Evolutionary conservation across 805 yeast genomes (phyloP).

Genomic region (Sungouiozyma ichnusensis): DNA sequence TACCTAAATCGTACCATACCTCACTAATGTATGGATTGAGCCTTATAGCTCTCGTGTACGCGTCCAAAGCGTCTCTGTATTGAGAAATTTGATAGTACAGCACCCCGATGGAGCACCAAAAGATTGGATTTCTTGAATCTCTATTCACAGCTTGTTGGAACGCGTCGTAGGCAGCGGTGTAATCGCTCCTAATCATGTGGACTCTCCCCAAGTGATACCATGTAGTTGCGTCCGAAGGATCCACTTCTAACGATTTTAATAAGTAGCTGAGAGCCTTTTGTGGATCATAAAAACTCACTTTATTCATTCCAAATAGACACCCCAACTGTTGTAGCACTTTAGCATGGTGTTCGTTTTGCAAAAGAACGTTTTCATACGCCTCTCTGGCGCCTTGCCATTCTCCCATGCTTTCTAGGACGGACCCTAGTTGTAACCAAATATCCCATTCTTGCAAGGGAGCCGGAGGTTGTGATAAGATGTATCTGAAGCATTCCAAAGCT

Average conservation of each 20-base stretch:
- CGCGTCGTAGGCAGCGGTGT: constrained; percentile 93
- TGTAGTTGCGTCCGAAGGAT: constrained; percentile 83
- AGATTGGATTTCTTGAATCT: constrained; percentile 93
- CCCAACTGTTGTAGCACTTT: constrained; percentile 94
- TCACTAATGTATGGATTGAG: constrained; percentile 92
- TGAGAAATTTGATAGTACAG: constrained; percentile 92
- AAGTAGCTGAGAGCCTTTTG: constrained; percentile 74
- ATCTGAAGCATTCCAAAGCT: constrained; percentile 90
- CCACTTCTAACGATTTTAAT: constrained; percentile 81
- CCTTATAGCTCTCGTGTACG: constrained; percentile 92
- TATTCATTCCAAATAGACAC: constrained; percentile 66
- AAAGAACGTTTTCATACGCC: constrained; percentile 87
- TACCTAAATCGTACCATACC: constrained; percentile 98
- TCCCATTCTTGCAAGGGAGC: constrained; percentile 93
- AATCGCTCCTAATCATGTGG: constrained; percentile 92
- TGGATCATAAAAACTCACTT: constrained; percentile 63
- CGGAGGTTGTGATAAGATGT: constrained; percentile 84
- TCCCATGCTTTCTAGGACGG: constrained; percentile 86
- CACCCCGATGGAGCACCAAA: constrained; percentile 96
- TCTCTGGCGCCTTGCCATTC: constrained; percentile 88
- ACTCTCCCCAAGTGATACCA: constrained; percentile 97
- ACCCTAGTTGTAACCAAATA: constrained; percentile 97
- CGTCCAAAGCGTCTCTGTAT: constrained; percentile 93
- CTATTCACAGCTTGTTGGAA: constrained; percentile 98
- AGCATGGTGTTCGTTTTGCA: constrained; percentile 86